Evolutionary conservation across 805 yeast genomes (phyloP).

Genomic region (Cyberlindnera subsufficiens): DNA sequence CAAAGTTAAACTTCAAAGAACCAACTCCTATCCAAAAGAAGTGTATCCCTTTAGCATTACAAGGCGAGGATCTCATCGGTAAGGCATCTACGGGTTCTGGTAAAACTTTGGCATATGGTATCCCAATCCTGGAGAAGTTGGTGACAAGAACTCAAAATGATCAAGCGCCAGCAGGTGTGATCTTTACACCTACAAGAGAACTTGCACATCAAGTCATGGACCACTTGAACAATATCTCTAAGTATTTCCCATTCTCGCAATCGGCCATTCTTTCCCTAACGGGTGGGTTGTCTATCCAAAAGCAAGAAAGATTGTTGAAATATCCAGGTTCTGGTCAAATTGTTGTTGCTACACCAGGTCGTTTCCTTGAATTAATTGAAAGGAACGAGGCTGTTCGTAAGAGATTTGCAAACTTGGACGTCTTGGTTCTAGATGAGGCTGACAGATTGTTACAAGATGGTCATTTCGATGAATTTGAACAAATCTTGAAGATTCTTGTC

Average conservation of each 20-base stretch:
- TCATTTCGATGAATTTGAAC: conserved; percentile 89
- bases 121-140: conserved; percentile 77
- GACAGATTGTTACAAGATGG: conserved; percentile 94
- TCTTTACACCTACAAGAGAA: conserved; percentile 95
- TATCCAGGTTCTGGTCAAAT: conserved; percentile 65
- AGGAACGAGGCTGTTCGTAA: conserved; percentile 41
- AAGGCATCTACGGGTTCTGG: conserved; percentile 98
- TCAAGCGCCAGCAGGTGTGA: conserved; percentile 60
- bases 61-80: conserved; percentile 82
- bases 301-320: conserved; percentile 75
- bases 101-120: conserved; percentile 92
- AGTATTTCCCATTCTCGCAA: conserved; percentile 43
- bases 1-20: conserved; percentile 45
- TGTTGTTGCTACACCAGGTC: conserved; percentile 93
- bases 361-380: conserved; percentile 77
- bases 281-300: conserved; percentile 93
- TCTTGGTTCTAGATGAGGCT: conserved; percentile 86
- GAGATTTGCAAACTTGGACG: conserved; percentile 37
- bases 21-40: conserved; percentile 85
- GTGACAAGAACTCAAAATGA: conserved; percentile 23
- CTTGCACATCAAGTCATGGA: conserved; percentile 88
- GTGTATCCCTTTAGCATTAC: conserved; percentile 68
- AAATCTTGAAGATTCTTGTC: conserved; percentile 60
- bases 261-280: conserved; percentile 72
- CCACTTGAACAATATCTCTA: conserved; percentile 58